Evolutionary conservation across 345 rosid species (phyloP).

Genomic region (Litchi chinensis): DNA sequence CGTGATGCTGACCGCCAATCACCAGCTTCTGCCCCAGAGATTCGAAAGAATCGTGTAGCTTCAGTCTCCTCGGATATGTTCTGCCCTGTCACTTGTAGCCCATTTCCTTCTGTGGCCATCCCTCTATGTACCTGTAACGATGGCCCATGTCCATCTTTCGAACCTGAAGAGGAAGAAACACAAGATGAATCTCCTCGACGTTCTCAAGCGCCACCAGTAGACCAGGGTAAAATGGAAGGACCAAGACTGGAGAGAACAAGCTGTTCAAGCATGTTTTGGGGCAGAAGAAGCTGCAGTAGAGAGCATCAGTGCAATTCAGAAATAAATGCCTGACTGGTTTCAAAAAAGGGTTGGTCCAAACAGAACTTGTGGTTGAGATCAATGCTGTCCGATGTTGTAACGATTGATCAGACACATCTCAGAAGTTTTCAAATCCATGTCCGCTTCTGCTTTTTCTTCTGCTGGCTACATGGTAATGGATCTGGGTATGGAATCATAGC

Average conservation of each 20-base stretch:
- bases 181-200: slow-evolving; percentile 49
- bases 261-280: slow-evolving; percentile 98
- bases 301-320: slow-evolving; percentile 98
- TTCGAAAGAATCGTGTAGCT: slow-evolving; percentile 65
- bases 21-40: slow-evolving; percentile 59
- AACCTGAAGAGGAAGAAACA: slow-evolving; percentile 58
- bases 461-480: slow-evolving; percentile 27
- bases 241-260: slow-evolving; percentile 77
- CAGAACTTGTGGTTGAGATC: background rate
- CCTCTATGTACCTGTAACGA: slow-evolving; percentile 89
- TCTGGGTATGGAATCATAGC: slow-evolving; percentile 17
- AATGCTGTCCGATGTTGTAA: background rate
- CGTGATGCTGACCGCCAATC: slow-evolving; percentile 57
- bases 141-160: slow-evolving; percentile 80
- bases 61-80: slow-evolving; percentile 83
- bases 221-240: slow-evolving; percentile 75
- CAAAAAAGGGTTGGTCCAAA: background rate
- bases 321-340: slow-evolving; percentile 68
- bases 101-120: slow-evolving; percentile 86
- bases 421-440: slow-evolving; percentile 30
- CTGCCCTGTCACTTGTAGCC: slow-evolving; percentile 93
- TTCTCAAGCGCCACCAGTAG: slow-evolving; percentile 43
- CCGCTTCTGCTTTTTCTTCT: slow-evolving; percentile 25
- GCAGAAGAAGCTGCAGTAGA: slow-evolving; percentile 97
- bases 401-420: background rate